Evolutionary conservation across 257 asterid species (phyloP).

Genomic region (Salvia rosmarinus): DNA sequence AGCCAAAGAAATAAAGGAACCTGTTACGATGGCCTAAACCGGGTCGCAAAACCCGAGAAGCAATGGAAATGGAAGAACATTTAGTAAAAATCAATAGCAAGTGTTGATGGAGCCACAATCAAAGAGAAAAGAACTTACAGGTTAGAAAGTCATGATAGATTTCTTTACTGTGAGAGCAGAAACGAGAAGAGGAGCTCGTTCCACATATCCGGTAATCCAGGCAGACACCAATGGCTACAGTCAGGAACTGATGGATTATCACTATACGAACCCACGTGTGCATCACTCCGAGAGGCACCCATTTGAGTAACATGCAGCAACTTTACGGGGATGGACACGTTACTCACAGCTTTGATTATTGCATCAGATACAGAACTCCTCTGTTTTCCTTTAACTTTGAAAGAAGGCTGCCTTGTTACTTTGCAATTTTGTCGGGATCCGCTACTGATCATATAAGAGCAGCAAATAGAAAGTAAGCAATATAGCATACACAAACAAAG

Average conservation of each 20-base stretch:
- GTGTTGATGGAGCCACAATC: too few relatives aligned
- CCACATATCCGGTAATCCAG: constrained; percentile 92
- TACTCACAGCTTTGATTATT: constrained; percentile 49
- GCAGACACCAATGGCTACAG: constrained; percentile 97
- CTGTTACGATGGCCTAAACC: constrained; percentile 3
- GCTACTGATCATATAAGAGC: constrained; percentile 41
- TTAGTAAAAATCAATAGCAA: background rate
- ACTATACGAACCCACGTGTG: constrained; percentile 82
- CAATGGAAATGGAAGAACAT: background rate
- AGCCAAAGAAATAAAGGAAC: constrained; percentile 35
- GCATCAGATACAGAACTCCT: constrained; percentile 61
- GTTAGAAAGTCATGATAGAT: constrained; percentile 17
- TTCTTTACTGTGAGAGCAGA: constrained; percentile 41
- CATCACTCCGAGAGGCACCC: constrained; percentile 78
- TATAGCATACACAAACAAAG: background rate
- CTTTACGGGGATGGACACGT: constrained; percentile 54
- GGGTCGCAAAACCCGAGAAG: background rate
- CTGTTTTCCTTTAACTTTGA: constrained; percentile 45
- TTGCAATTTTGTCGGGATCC: constrained; percentile 62
- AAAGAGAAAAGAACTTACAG: constrained; percentile 32
- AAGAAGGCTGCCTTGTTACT: constrained; percentile 65
- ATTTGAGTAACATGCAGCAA: constrained; percentile 73
- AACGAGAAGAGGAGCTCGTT: constrained; percentile 70
- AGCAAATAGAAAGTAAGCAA: constrained; percentile 10
- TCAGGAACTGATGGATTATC: constrained; percentile 79